Evolutionary conservation across 495 filamentous ascomycete species (phyloP).

Genomic region (Thermothielavioides terrestris): DNA sequence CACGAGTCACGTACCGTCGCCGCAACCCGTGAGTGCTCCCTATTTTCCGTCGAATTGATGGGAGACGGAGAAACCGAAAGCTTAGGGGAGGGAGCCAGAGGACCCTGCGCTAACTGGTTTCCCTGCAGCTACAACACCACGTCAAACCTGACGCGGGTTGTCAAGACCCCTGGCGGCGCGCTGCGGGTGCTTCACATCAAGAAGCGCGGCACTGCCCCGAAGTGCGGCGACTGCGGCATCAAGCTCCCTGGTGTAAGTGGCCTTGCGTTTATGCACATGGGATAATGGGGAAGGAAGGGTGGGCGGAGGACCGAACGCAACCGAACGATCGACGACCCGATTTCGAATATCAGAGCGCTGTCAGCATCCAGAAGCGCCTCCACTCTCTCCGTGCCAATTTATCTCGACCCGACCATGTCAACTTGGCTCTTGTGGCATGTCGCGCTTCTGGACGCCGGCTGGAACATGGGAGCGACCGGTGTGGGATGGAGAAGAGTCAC

Average conservation of each 20-base stretch:
- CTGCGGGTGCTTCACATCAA: slow-evolving; percentile 96
- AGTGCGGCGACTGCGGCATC: slow-evolving; percentile 97
- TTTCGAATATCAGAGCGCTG: neutral
- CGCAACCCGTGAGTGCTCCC: slow-evolving; percentile 73
- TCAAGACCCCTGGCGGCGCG: slow-evolving; percentile 93
- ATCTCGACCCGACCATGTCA: neutral
- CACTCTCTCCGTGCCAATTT: neutral
- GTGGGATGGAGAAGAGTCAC: neutral
- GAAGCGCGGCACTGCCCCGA: slow-evolving; percentile 92
- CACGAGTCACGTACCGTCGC: slow-evolving; percentile 61
- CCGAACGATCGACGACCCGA: neutral
- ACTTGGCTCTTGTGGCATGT: too few species aligned
- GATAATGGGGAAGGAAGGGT: slow-evolving; percentile 1
- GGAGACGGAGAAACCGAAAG: neutral
- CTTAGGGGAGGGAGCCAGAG: slow-evolving; percentile 4
- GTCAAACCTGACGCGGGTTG: slow-evolving; percentile 91
- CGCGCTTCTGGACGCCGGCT: too few species aligned
- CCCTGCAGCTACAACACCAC: slow-evolving; percentile 81
- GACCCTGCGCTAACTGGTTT: slow-evolving; percentile 17
- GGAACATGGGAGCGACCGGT: too few species aligned
- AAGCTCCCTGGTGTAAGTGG: slow-evolving; percentile 87
- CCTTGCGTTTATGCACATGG: slow-evolving; percentile 1
- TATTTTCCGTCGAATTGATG: neutral
- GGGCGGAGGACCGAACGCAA: neutral
- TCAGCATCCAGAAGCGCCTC: neutral